Evolutionary conservation across 768 basidiomycete genomes (phyloP), one percentile per base, ranked within the genome.

Genomic region (Termitomyces sp.): DNA sequence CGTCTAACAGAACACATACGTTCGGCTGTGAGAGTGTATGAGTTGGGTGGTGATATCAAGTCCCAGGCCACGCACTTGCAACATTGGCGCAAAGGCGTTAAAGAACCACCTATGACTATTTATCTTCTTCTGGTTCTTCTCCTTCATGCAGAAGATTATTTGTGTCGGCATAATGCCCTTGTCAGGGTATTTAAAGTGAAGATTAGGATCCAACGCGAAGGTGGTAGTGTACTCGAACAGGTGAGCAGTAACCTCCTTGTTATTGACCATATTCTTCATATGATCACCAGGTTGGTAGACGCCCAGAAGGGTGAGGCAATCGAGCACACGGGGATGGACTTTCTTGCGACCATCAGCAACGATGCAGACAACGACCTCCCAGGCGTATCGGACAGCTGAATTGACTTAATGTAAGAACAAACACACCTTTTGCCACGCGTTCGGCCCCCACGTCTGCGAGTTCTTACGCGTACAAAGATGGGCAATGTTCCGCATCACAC

Each of bases 51-150:
- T 42, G 25, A 61, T 8, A 17, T 40, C 12, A 29, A 38, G 27
- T 25, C 19, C 37, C 12, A 40, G 2, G 40, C 37, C 31, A 42
- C 80, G n/a, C 41, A 89, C 90, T 73, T 90, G 89, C 29, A 98
- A 71, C 68, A 95, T 75, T 0, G 87, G 80, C 0, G 83, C 90
- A 68, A 98, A 91, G 0, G 93, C 95, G 68, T 97, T 98, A 73
- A 98, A 97, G 71, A 95, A 96, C 95, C 95, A 98, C 47, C 95
- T 79, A 65, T 97, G 95, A 46, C 89, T 92, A 69, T 97, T 98
- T 67, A 98, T 95, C 75, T 98, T 97, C 78, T 95, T 95, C 68
- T 92, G 89, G 68, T 96, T 98, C 76, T 85, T 90, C 75, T 95
- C 94, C 75, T 93, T 92, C 77, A 91, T 80, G 68, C 87, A 90